These are phyloP conservation scores for Eimeria necatrix DNA, from an alignment of 169 alveolate genomes.

Conservation along the genomic window DNA sequence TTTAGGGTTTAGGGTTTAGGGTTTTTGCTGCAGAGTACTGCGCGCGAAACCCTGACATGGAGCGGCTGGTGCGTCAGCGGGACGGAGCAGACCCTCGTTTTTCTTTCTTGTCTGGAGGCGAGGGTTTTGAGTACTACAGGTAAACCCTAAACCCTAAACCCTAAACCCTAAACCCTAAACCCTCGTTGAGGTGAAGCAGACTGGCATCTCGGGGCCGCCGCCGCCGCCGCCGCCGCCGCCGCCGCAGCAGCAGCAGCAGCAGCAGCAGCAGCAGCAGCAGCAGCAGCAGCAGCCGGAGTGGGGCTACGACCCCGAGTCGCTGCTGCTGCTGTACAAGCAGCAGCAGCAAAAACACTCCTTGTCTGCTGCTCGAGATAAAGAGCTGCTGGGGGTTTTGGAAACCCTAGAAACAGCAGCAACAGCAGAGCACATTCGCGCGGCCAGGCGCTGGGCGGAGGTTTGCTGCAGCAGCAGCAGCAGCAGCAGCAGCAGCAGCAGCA, in stretches of 20 bases:
- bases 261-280: conserved; percentile 12
- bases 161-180: no score
- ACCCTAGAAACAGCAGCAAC: background rate
- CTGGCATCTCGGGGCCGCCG: background rate
- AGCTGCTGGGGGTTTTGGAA: background rate
- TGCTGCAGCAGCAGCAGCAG: conserved; percentile 69
- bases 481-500: conserved; percentile 50
- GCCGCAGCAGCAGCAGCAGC: no score
- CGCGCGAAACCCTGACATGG: conserved; percentile 71
- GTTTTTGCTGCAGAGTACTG: conserved; percentile 22
- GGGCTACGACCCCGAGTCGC: background rate
- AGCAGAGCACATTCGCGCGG: background rate
- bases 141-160: background rate
- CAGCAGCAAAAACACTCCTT: background rate
- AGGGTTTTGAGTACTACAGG: conserved; percentile 70
- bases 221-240: no score
- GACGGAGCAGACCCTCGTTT: conserved; percentile 59
- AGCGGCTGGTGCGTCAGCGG: conserved; percentile 65
- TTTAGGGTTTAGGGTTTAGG: background rate
- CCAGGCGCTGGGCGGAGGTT: background rate
- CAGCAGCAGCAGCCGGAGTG: background rate
- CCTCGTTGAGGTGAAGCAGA: no score
- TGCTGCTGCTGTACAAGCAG: background rate
- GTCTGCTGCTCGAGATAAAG: background rate
- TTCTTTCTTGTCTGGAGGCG: conserved; percentile 62